Evolutionary conservation across 1,284 basidiomycete species (phyloP).

Genomic region (Ustilago bromivora): DNA sequence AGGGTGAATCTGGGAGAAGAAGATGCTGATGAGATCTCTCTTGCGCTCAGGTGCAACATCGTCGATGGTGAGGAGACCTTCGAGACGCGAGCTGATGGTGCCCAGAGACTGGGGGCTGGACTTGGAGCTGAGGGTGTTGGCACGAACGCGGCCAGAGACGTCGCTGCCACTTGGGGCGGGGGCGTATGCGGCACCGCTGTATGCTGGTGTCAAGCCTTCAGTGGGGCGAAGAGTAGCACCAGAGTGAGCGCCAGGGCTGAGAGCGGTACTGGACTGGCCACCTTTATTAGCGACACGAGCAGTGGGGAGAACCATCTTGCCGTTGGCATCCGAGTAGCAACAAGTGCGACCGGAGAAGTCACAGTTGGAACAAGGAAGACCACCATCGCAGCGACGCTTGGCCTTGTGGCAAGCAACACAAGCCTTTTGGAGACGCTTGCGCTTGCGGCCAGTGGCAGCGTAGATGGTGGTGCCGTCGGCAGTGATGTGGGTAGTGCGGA

Average conservation of each 20-base stretch:
- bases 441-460: slow-evolving; percentile 61
- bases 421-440: slow-evolving; percentile 64
- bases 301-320: slow-evolving; percentile 56
- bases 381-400: slow-evolving; percentile 73
- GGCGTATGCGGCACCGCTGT: slow-evolving; percentile 18
- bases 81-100: slow-evolving; percentile 20
- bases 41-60: slow-evolving; percentile 46
- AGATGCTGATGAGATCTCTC: slow-evolving; percentile 61
- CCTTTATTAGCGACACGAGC: slow-evolving; percentile 44
- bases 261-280: slow-evolving; percentile 7
- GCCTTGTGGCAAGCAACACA: slow-evolving; percentile 70
- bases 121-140: slow-evolving; percentile 45
- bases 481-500: slow-evolving; percentile 47
- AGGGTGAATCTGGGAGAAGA: slow-evolving; percentile 71
- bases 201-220: slow-evolving; percentile 29
- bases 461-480: slow-evolving; percentile 54
- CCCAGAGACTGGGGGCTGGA: slow-evolving; percentile 33
- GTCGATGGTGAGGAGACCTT: slow-evolving; percentile 37
- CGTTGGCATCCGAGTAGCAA: slow-evolving; percentile 67
- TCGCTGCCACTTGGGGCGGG: slow-evolving; percentile 37
- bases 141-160: slow-evolving; percentile 31
- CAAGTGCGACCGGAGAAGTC: slow-evolving; percentile 71
- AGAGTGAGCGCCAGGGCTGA: slow-evolving; percentile 4
- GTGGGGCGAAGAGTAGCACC: slow-evolving; percentile 30
- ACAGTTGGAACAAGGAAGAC: slow-evolving; percentile 73